Conservation (phyloP, 441 rosid species). For the Mallotus japonicus region DNA sequence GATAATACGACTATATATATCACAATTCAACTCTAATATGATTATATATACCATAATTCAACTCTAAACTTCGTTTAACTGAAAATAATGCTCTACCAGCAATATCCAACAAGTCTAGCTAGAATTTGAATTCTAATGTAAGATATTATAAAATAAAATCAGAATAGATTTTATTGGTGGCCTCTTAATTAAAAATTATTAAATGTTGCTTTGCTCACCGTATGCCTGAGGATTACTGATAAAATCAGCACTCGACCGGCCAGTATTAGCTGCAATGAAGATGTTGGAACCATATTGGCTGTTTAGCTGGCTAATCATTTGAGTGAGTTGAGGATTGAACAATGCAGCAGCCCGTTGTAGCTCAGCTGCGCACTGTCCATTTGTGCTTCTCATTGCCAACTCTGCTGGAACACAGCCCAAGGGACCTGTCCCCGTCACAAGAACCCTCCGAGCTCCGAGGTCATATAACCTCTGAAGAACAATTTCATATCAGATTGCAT, state of each 20-base stretch:
- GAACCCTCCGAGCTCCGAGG: conserved; percentile 63
- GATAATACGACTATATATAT: too few relatives aligned
- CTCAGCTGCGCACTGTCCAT: conserved; percentile 50
- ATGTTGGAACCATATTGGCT: conserved; percentile 36
- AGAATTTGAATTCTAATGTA: too few relatives aligned
- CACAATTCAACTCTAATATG: too few relatives aligned
- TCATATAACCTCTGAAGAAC: conserved; percentile 48
- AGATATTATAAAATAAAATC: too few relatives aligned
- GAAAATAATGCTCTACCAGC: too few relatives aligned
- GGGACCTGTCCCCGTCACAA: conserved; percentile 84
- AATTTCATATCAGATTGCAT: neutral
- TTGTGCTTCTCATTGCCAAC: conserved; percentile 43
- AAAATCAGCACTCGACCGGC: conserved; percentile 44
- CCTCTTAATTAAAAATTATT: neutral
- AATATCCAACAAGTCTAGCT: too few relatives aligned
- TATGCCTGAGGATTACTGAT: conserved; percentile 44
- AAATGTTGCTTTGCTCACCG: conserved; percentile 29
- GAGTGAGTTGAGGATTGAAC: conserved; percentile 54
- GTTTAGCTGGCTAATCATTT: conserved; percentile 50
- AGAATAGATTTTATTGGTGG: too few relatives aligned
- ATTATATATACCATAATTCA: too few relatives aligned
- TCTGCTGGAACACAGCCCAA: conserved; percentile 84
- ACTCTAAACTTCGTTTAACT: too few relatives aligned
- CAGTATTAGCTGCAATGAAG: conserved; percentile 54
- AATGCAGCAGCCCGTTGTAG: conserved; percentile 53